Percentiles rank a stretch among this genome's conserved stretches.
phyloP scores from a whole-genome alignment of 169 alveolate species.

The Plasmodium gonderi region DNA sequence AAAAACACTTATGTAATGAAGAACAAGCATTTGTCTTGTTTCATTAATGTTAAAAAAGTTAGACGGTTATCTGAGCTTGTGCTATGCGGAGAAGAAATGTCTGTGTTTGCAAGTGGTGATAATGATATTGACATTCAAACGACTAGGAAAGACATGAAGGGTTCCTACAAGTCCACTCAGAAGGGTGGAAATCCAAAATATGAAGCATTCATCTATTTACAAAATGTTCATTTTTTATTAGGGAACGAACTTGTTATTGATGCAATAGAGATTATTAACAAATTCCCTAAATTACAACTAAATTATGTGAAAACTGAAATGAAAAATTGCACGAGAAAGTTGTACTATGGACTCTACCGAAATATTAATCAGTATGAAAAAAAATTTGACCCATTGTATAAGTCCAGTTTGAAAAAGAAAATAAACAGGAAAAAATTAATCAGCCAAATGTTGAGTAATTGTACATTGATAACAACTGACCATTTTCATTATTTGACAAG shows the following conservation, averaged over 20 bases:
- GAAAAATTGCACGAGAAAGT: constrained; percentile 49
- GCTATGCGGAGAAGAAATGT: neutral
- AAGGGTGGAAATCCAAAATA: constrained; percentile 13
- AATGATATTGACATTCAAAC: neutral
- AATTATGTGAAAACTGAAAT: constrained; percentile 20
- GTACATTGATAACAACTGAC: constrained; percentile 11
- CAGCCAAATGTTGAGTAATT: neutral
- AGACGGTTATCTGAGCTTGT: constrained; percentile 14
- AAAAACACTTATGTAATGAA: neutral
- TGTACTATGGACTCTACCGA: constrained; percentile 13
- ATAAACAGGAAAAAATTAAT: neutral
- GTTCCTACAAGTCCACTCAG: too few species aligned
- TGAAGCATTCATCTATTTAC: constrained; percentile 36
- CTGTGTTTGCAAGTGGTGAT: too few species aligned
- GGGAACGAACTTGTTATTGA: constrained; percentile 73
- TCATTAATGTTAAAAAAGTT: constrained; percentile 8
- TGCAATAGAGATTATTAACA: constrained; percentile 23
- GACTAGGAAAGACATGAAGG: too few species aligned
- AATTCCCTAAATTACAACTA: neutral
- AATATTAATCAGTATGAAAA: neutral
- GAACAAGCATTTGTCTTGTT: constrained; percentile 19
- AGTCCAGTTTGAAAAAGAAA: neutral
- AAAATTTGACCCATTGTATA: neutral
- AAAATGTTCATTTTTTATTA: constrained; percentile 48
- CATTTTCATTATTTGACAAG: constrained; percentile 53